A percentile compares a stretch with the other conserved stretches of the same genome.
Evolutionary conservation across 2,329 filamentous ascomycete genomes (phyloP).

Genomic region (Microsporum audouinii): DNA sequence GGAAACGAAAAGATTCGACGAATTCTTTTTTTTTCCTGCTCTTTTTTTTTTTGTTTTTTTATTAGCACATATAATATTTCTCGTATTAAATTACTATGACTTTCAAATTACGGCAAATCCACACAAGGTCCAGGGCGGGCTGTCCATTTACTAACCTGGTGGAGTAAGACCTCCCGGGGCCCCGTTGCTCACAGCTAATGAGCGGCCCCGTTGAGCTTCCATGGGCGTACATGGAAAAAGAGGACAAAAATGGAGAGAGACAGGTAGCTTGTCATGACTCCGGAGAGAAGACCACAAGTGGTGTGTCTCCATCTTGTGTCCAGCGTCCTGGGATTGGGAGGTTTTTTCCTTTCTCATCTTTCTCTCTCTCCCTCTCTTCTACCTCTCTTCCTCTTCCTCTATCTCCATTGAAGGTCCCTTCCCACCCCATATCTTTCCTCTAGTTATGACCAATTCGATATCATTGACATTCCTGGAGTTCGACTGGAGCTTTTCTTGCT

Average conservation of each 20-base stretch:
- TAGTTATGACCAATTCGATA: background rate
- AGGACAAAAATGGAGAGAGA: background rate
- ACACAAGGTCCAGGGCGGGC: conserved; percentile 3
- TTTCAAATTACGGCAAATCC: conserved; percentile 1
- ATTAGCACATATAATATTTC: conserved; percentile 2
- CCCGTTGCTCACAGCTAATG: conserved; percentile 1
- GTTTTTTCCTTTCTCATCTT: background rate
- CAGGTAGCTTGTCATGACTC: background rate
- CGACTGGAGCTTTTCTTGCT: background rate
- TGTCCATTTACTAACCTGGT: conserved; percentile 1
- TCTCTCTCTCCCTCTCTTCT: background rate
- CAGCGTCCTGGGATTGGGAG: background rate
- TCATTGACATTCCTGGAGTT: background rate
- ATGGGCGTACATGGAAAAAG: background rate
- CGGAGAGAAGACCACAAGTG: background rate
- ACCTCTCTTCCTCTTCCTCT: background rate
- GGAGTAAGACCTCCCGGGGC: conserved; percentile 3
- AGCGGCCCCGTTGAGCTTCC: conserved; percentile 1
- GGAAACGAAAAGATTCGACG: background rate
- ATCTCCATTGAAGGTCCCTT: background rate
- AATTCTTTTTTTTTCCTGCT: background rate
- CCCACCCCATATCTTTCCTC: background rate
- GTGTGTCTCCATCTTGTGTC: background rate
- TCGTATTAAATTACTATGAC: conserved; percentile 3
- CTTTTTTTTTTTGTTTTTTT: background rate